Percentiles rank a stretch among this genome's conserved stretches.
phyloP scores from a whole-genome alignment of 129 eudicot species.

The Tanacetum coccineum region DNA sequence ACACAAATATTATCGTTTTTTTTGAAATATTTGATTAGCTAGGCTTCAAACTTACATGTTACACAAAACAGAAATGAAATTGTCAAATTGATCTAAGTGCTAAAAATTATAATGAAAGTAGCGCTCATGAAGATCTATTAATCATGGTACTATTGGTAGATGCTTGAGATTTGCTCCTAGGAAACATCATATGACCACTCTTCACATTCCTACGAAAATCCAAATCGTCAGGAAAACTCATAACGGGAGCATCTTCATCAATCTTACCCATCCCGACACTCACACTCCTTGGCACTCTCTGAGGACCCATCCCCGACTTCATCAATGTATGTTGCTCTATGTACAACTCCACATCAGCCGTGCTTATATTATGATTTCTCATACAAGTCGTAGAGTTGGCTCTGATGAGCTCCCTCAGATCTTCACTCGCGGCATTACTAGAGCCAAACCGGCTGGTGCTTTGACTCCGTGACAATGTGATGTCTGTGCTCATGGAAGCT shows the following conservation, averaged over 20 bases:
- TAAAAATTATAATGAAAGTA: neutral
- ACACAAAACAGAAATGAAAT: neutral
- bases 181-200: slow-evolving; percentile 33
- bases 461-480: too few species aligned
- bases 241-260: slow-evolving; percentile 48
- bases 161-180: slow-evolving; percentile 59
- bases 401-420: slow-evolving; percentile 48
- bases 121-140: slow-evolving; percentile 23
- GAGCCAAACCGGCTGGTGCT: too few species aligned
- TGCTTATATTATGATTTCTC: neutral
- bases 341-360: slow-evolving; percentile 28
- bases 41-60: neutral
- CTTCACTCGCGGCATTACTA: slow-evolving; percentile 26
- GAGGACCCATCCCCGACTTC: slow-evolving; percentile 22
- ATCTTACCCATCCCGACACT: slow-evolving; percentile 62
- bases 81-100: neutral
- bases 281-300: slow-evolving; percentile 41
- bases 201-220: slow-evolving; percentile 22
- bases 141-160: slow-evolving; percentile 27
- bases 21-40: too few species aligned
- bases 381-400: slow-evolving; percentile 41
- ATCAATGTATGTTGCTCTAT: slow-evolving; percentile 25
- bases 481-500: neutral
- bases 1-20: too few species aligned
- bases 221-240: slow-evolving; percentile 25